Base-by-base conservation (phyloP, 352 stramenopile genomes). In the Thalassiosira hispida region DNA sequence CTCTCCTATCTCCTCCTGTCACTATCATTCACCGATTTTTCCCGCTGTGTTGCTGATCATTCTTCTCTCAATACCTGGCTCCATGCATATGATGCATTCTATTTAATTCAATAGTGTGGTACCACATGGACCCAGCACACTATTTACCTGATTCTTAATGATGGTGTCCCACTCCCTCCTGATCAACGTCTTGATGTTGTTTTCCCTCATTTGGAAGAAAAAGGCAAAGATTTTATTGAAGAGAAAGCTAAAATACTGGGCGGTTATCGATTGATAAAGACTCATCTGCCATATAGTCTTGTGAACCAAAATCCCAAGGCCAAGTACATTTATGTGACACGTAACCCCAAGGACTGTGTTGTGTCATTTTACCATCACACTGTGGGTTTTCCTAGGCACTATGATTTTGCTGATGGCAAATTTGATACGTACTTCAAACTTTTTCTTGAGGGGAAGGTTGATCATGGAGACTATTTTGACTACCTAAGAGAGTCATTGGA, bases 321-420 rank as follows among this genome's bases (percentile, higher is more conserved):
- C 14, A 87, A 87, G 49, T 90, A 90, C 46, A 87, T 90, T 59
- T 79, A 68, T 46, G 76, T 90, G 0, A 52, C 69, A 35, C 46
- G 83, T 8, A 90, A 90, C 74, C 83, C 83, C 8, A 90, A 87
- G 49, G 83, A 90, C 49, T 84, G 71, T 56, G 79, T 82, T 3
- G 83, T 87, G 20, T 86, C 83, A 27, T 86, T 85, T 44, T 90
- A 78, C 44, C 74, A 90, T 64, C 83, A 86, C 14, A 84, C 80
- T 11, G 40, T 71, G 22, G 79, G 82, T 49, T 88, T 85, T 70
- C 56, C 61, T 0, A 52, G 55, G 35, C 71, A 83, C 51, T 88
- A 88, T 44, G 55, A 88, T 53, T 88, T 85, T 59, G 73, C 69
- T 9, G 53, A 86, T 11, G 83, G 73, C 1, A 55, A 57, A 40